Evolutionary conservation across 805 yeast genomes (phyloP).

Genomic region (Saturnispora hagleri): DNA sequence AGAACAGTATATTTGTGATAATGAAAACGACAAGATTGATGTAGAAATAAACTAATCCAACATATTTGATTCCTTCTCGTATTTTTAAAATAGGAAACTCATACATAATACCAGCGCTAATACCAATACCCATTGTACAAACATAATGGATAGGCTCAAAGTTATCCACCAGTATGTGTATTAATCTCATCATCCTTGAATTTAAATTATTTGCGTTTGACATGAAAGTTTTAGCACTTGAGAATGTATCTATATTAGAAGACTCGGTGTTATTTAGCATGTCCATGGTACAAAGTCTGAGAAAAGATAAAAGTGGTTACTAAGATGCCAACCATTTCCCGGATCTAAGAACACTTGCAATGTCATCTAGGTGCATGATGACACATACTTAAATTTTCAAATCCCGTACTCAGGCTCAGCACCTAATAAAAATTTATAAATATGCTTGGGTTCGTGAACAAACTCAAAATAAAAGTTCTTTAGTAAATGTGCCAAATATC

Average conservation of each 20-base stretch:
- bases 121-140: conserved; percentile 81
- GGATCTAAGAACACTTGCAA: background rate
- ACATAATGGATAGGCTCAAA: conserved; percentile 57
- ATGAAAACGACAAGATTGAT: conserved; percentile 43
- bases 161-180: conserved; percentile 6
- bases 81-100: conserved; percentile 54
- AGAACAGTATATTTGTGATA: conserved; percentile 33
- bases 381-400: background rate
- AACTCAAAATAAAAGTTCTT: too few relatives aligned
- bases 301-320: background rate
- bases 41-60: conserved; percentile 57
- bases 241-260: background rate
- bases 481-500: too few relatives aligned
- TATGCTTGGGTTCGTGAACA: background rate
- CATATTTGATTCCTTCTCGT: conserved; percentile 20
- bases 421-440: background rate
- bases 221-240: background rate
- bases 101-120: conserved; percentile 51
- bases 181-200: background rate
- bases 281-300: background rate
- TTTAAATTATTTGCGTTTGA: background rate
- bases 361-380: background rate
- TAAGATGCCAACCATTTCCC: background rate
- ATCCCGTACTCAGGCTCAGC: background rate
- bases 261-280: background rate